Conservation (phyloP, 345 rosid genomes). For the Carallia brachiata region DNA sequence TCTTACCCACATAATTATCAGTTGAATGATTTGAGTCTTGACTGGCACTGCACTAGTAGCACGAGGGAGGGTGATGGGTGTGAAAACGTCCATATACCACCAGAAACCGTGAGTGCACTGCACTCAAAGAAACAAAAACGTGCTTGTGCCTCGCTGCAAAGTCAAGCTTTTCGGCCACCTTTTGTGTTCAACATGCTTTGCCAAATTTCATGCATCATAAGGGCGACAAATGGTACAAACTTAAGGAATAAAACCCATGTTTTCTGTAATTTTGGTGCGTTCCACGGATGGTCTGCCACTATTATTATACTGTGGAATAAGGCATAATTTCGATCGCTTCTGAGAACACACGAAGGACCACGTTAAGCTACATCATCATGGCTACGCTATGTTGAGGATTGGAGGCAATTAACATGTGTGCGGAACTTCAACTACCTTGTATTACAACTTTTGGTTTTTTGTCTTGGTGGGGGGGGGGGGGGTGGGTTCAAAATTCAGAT, state of each 20-base stretch:
- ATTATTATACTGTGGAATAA: neutral
- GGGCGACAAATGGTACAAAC: neutral
- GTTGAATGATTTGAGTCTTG: no score
- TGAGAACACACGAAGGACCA: conserved; percentile 25
- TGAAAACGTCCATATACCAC: conserved; percentile 31
- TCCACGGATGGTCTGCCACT: conserved; percentile 32
- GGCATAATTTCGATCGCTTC: neutral
- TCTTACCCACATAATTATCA: no score
- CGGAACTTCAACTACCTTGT: conserved; percentile 33
- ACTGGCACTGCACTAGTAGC: neutral
- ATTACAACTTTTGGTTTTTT: conserved; percentile 20
- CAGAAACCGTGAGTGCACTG: conserved; percentile 58
- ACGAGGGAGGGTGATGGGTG: conserved; percentile 10
- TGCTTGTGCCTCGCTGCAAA: conserved; percentile 60
- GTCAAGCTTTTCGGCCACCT: conserved; percentile 89
- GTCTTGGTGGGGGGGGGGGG: no score
- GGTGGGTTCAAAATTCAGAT: no score
- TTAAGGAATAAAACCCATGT: conserved; percentile 12
- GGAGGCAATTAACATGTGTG: conserved; percentile 27
- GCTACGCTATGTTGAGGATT: conserved; percentile 26
- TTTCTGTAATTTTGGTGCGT: conserved; percentile 28
- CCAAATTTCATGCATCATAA: conserved; percentile 31
- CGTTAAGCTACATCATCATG: conserved; percentile 29
- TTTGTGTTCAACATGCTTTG: conserved; percentile 25
- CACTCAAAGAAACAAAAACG: conserved; percentile 78